Percentiles rank a stretch among this genome's conserved stretches.
Conservation (phyloP, 306 rosid genomes). For the Vigna angularis region DNA sequence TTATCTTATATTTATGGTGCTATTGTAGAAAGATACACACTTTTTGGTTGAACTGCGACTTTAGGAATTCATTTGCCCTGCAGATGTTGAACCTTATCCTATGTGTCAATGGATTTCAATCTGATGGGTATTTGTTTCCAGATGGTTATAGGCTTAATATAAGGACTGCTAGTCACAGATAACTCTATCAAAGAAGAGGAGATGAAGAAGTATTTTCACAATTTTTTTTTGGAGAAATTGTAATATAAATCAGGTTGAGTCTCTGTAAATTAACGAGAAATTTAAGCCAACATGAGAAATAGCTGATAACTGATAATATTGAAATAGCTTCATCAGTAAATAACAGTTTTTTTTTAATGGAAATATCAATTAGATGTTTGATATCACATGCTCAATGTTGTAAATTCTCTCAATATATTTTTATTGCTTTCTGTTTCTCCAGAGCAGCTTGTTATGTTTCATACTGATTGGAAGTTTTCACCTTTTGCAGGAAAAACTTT, state of each 20-base stretch:
- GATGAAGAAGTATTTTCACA: conserved; percentile 4
- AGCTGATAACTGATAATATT: not conserved
- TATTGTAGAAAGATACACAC: not conserved
- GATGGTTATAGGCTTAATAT: conserved; percentile 19
- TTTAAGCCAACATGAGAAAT: conserved; percentile 1
- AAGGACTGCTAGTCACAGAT: conserved; percentile 21
- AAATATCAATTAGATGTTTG: conserved; percentile 19
- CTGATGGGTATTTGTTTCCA: conserved; percentile 32
- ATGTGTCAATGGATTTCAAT: conserved; percentile 10
- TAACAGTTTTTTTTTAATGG: not conserved
- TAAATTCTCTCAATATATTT: not conserved
- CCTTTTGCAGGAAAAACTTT: conserved; percentile 73
- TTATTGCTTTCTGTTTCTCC: conserved; percentile 10
- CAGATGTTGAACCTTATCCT: conserved; percentile 21
- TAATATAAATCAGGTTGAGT: not conserved
- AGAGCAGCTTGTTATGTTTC: not conserved
- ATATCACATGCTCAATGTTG: conserved; percentile 12
- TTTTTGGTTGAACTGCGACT: conserved; percentile 30
- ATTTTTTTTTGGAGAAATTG: conserved; percentile 6
- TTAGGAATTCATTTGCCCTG: conserved; percentile 8
- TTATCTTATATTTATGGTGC: not conserved
- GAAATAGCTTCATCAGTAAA: conserved; percentile 20
- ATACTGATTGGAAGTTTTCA: conserved; percentile 23
- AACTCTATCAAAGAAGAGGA: conserved; percentile 29
- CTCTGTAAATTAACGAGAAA: conserved; percentile 1